Evolutionary conservation across 2,329 filamentous ascomycete genomes (phyloP).

Genomic region (Zarea fungicola): DNA sequence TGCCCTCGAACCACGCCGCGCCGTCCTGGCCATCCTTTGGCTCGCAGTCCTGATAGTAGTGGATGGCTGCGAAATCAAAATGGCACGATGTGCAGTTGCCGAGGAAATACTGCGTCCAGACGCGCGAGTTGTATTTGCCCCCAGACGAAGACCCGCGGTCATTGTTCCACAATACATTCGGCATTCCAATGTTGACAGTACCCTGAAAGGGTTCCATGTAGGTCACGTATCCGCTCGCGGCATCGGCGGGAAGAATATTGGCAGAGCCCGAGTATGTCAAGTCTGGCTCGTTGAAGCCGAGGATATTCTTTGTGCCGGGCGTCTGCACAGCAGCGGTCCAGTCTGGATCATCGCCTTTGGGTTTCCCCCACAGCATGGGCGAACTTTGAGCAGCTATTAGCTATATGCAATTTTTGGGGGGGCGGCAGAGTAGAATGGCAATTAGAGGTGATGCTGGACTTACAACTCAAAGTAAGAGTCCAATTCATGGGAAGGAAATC

Average conservation of each 20-base stretch:
- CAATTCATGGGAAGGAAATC: neutral
- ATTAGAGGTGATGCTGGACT: too few relatives aligned
- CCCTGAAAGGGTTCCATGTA: neutral
- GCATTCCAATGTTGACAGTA: neutral
- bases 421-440: too few relatives aligned
- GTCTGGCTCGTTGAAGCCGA: conserved; percentile 6
- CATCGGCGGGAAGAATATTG: neutral
- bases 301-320: neutral
- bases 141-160: neutral
- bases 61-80: neutral
- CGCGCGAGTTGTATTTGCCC: neutral
- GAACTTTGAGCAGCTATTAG: neutral
- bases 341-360: neutral
- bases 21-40: neutral
- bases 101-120: neutral
- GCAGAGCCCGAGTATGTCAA: neutral
- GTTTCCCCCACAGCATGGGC: conserved; percentile 1
- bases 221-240: neutral
- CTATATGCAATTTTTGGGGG: neutral
- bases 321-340: neutral
- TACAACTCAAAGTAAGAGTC: neutral
- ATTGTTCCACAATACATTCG: neutral
- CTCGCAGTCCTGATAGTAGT: conserved; percentile 7
- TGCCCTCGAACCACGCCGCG: neutral
- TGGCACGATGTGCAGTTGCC: conserved; percentile 1